phyloP scores from a whole-genome alignment of 2,329 filamentous ascomycete genomes.

The Chaetoscypha palmicola region DNA sequence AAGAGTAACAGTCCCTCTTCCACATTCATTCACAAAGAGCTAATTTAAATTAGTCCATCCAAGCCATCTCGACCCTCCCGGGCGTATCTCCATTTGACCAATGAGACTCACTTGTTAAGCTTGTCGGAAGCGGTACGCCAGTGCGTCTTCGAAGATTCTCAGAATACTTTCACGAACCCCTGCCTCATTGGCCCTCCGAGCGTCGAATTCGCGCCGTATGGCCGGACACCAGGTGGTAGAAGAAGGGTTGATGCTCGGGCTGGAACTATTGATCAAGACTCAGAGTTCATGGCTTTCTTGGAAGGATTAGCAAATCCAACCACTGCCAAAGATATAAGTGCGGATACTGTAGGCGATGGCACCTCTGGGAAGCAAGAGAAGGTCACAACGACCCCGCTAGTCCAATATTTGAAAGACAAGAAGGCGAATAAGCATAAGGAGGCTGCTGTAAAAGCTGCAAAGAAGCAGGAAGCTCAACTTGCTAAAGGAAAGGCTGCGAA shows the following conservation, averaged over 20 bases:
- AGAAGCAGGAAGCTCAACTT: conserved; percentile 42
- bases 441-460: conserved; percentile 43
- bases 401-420: conserved; percentile 86
- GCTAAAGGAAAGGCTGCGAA: conserved; percentile 48
- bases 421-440: conserved; percentile 69
- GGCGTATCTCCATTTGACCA: conserved; percentile 76
- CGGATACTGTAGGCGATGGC: conserved; percentile 33
- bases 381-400: conserved; percentile 76
- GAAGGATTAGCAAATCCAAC: conserved; percentile 72
- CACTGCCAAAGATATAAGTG: conserved; percentile 40
- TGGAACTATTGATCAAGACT: conserved; percentile 93
- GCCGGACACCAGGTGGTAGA: conserved; percentile 70
- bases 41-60: conserved; percentile 50
- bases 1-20: conserved; percentile 54
- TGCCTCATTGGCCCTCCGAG: conserved; percentile 71
- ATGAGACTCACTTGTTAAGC: conserved; percentile 56
- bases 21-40: conserved; percentile 8
- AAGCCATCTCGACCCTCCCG: conserved; percentile 77
- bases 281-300: conserved; percentile 90
- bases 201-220: conserved; percentile 77
- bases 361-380: conserved; percentile 39
- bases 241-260: conserved; percentile 75
- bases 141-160: conserved; percentile 72
- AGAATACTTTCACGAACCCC: conserved; percentile 63
- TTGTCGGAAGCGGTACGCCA: conserved; percentile 66